Evolutionary conservation across 2,329 filamentous ascomycete genomes (phyloP), one percentile per base, ranked within the genome.

Genomic region (Thielaviopsis ethacetica): DNA sequence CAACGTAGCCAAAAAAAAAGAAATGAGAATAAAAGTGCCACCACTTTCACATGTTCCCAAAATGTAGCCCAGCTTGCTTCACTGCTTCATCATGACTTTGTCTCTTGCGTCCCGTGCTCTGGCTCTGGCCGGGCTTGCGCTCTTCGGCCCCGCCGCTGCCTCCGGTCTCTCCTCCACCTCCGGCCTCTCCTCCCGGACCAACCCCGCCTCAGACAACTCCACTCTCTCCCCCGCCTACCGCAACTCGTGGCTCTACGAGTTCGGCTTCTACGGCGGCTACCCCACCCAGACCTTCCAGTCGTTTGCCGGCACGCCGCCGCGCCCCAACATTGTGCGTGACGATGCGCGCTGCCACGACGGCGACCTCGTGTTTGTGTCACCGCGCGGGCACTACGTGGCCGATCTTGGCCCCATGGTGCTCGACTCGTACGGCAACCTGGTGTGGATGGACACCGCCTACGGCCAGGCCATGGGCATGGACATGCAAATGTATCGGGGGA

Each of bases 371-470:
- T 68, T 77, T 21, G 63, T 76, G 13, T 68, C 71, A 49, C 72
- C 72, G 0, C 65, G 67, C 9, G 67, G 66, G 2, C 66, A 67
- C 21, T 72, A 71, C 3, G 65, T 72, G 4, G 64, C 63, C 12
- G 64, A 68, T 6, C 66, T 70, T 1, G 71, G 72, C 2, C 72
- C 73, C 1, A 72, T 72, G 61, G 73, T 77, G 13, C 63, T 76
- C 27, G 73, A 76, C 64, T 65, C 67, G 13, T 64, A 69, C 2
- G 74, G 74, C 5, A 68, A 73, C 59, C 63, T 77, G 21, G 69
- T 77, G 7, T 77, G 75, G 75, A 74, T 71, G 53, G 68, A 71
- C n/a, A 64, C 62, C 7, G 41, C 56, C 51, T 68, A 66, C 63
- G 64, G 63, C 13, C 59, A 66, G 53, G 65, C 66, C 5, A 66